Conservation (phyloP, 208 protist genomes). For the Leishmania gerbilli region DNA sequence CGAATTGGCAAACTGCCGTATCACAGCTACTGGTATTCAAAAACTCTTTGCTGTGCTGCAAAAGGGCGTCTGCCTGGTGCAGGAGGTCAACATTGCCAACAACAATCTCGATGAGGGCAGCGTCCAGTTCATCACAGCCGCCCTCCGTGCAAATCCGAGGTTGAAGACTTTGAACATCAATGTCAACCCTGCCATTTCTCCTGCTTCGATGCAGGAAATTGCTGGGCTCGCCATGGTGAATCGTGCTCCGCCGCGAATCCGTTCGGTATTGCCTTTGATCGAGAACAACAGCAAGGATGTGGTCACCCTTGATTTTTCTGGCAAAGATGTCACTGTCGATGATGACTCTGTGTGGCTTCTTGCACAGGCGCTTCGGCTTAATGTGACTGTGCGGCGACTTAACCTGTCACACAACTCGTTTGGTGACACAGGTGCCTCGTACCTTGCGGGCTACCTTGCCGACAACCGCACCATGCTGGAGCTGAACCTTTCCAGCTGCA, state of each 20-base stretch:
- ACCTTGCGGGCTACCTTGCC: conserved; percentile 70
- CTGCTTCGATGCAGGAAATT: conserved; percentile 62
- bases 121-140: conserved; percentile 52
- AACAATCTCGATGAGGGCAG: conserved; percentile 73
- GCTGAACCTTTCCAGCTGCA: conserved; percentile 68
- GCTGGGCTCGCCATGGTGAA: conserved; percentile 74
- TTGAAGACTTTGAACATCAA: conserved; percentile 76
- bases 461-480: conserved; percentile 54
- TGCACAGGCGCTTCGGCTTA: conserved; percentile 62
- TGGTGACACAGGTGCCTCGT: conserved; percentile 67
- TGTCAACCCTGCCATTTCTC: conserved; percentile 65
- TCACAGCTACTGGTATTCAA: conserved; percentile 69
- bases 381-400: conserved; percentile 57
- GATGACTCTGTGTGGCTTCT: conserved; percentile 74
- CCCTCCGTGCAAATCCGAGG: conserved; percentile 63
- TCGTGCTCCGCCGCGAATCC: conserved; percentile 65
- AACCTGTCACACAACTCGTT: conserved; percentile 86
- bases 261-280: conserved; percentile 52
- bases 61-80: conserved; percentile 45
- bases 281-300: conserved; percentile 56
- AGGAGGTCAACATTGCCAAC: conserved; percentile 86
- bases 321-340: conserved; percentile 49
- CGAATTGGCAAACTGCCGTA: conserved; percentile 85
- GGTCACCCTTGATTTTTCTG: conserved; percentile 66
- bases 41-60: conserved; percentile 56